A percentile compares a stretch with the other conserved stretches of the same genome.
phyloP scores from a whole-genome alignment of 129 eudicot genomes.

The Apium graveolens region DNA sequence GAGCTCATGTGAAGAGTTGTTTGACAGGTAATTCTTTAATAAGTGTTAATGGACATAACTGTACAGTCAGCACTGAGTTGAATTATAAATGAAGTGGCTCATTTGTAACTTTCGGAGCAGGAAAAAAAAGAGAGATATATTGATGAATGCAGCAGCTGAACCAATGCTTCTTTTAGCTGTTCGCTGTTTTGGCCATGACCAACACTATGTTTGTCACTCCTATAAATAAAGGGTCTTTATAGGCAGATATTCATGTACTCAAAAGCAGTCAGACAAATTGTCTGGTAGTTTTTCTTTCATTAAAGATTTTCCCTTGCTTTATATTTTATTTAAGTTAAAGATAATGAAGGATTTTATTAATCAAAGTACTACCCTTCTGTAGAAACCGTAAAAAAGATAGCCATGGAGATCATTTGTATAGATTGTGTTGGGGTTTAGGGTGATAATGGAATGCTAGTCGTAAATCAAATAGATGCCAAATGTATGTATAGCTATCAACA shows the following conservation, averaged over 20 bases:
- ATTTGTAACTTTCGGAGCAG: neutral
- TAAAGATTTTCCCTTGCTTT: neutral
- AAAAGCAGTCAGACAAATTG: neutral
- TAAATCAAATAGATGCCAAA: too few relatives aligned
- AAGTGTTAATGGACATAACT: neutral
- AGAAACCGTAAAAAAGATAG: neutral
- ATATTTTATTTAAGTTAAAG: neutral
- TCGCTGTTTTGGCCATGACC: neutral
- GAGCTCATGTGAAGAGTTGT: conserved; percentile 46
- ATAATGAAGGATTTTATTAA: neutral
- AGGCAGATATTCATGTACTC: neutral
- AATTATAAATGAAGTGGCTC: neutral
- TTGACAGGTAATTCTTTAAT: conserved; percentile 46
- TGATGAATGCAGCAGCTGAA: neutral
- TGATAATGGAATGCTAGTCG: too few relatives aligned
- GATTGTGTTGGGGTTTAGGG: neutral
- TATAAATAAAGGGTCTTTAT: neutral
- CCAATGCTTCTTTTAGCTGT: neutral
- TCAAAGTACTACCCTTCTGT: neutral
- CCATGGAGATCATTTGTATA: neutral
- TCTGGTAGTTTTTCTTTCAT: neutral
- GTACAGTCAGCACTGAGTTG: neutral
- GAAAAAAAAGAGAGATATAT: neutral
- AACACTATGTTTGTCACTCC: neutral
- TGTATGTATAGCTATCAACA: too few relatives aligned